Percentiles rank a stretch among this genome's conserved stretches.
Evolutionary conservation across 2,329 filamentous ascomycete genomes (phyloP).

Genomic region (Aspergillus sp.): DNA sequence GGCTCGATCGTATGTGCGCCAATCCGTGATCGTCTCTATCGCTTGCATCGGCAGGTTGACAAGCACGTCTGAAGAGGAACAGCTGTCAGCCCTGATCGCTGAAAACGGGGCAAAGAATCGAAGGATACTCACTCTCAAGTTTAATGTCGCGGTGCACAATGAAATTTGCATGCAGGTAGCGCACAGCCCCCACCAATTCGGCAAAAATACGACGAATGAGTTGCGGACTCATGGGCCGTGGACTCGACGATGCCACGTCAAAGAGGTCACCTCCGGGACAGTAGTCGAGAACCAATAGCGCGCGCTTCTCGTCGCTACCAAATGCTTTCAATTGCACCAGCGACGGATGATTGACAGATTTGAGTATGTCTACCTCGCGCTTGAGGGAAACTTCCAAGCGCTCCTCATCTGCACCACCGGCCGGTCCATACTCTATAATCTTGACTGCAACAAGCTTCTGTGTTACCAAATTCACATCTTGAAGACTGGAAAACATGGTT

Average conservation of each 20-base stretch:
- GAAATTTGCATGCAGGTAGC: conserved; percentile 78
- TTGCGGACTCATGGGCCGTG: conserved; percentile 65
- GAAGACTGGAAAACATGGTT: conserved; percentile 11
- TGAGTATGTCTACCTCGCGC: conserved; percentile 92
- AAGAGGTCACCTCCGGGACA: conserved; percentile 94
- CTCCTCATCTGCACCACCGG: conserved; percentile 89
- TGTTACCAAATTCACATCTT: conserved; percentile 45
- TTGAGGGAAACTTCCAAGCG: conserved; percentile 91
- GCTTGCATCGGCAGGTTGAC: conserved; percentile 76
- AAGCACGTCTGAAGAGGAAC: conserved; percentile 69
- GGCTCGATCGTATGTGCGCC: conserved; percentile 75
- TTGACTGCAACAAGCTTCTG: conserved; percentile 91
- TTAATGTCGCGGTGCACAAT: conserved; percentile 98
- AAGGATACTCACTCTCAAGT: conserved; percentile 75
- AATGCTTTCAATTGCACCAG: conserved; percentile 90
- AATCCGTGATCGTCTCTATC: conserved; percentile 68
- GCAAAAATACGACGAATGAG: conserved; percentile 84
- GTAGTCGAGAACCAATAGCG: conserved; percentile 84
- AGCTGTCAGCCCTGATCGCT: conserved; percentile 4
- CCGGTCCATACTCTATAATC: conserved; percentile 90
- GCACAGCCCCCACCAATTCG: conserved; percentile 81
- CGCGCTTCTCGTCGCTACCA: conserved; percentile 78
- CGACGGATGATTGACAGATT: conserved; percentile 82
- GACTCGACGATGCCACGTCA: conserved; percentile 78
- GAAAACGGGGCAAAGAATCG: background rate